A percentile compares a stretch with the other conserved stretches of the same genome.
phyloP scores from a whole-genome alignment of 2,329 filamentous ascomycete species.

The Phialophora verrucosa region DNA sequence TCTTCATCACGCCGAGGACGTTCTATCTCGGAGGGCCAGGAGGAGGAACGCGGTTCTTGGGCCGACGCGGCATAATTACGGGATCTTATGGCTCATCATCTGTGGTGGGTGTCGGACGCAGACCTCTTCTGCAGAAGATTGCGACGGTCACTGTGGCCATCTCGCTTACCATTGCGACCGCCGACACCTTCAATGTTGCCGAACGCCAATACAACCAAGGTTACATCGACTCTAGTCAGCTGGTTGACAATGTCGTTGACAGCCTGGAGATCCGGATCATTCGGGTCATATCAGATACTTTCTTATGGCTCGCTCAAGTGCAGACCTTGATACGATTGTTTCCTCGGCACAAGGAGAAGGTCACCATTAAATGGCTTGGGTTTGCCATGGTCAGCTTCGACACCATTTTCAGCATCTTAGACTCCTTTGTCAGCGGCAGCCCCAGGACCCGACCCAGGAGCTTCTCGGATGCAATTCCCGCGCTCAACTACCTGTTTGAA shows the following conservation, averaged over 20 bases:
- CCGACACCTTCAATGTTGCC: constrained; percentile 85
- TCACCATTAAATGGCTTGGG: constrained; percentile 98
- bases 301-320: constrained; percentile 95
- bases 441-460: constrained; percentile 68
- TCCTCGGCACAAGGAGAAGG: constrained; percentile 93
- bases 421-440: constrained; percentile 74
- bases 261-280: constrained; percentile 87
- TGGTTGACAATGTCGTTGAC: constrained; percentile 80
- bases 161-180: constrained; percentile 90
- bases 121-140: constrained; percentile 88
- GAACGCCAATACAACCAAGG: constrained; percentile 79
- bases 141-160: constrained; percentile 70
- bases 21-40: constrained; percentile 80
- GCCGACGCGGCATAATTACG: constrained; percentile 76
- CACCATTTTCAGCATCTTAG: constrained; percentile 86
- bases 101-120: constrained; percentile 83
- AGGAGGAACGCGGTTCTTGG: constrained; percentile 72
- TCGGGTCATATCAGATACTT: constrained; percentile 91
- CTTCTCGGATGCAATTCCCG: constrained; percentile 89
- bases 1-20: constrained; percentile 92
- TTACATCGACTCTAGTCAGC: constrained; percentile 74
- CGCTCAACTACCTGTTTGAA: constrained; percentile 88
- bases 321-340: constrained; percentile 96
- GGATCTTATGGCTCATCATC: constrained; percentile 59
- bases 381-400: constrained; percentile 92